Base-by-base conservation (phyloP, 1,139 yeast species). In the Scheffersomyces titani region DNA sequence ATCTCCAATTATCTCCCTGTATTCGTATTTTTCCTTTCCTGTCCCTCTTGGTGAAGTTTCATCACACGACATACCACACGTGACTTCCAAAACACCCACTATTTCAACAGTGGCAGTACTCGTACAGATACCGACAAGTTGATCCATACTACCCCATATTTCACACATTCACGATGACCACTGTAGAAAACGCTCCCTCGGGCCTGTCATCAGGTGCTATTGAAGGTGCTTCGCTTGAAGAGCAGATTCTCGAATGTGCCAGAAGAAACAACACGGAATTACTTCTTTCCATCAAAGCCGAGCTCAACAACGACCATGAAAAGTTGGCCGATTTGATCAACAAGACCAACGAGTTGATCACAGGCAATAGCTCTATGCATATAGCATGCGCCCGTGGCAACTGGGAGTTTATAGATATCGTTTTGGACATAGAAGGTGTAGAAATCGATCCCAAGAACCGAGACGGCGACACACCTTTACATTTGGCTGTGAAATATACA, bases 401-500 rank as follows among this genome's bases (percentile, higher is more conserved):
- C 57, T 90, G 89, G 85, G 98, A 92, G 65, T 91, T 91, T 50
- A 78, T 94, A 68, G 98, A 94, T 68, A 76, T 81, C 52, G 77
- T 94, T 36, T 80, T 94, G 61, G 98, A 94, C 70, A 87, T 89
- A 57, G 97, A 90, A 60, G 98, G 97, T 2, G 93, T 93, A 22
- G 97, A 92, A 65, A 87, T 93, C 49, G 97, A 94, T 69, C 94
- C 97, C 0, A 71, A 75, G 51, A 90, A 90, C 70, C 78, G 87
- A 50, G 89, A 87, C 53, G 92, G 92, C 45, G 93, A 91, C 62
- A 92, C 98, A 1, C 98, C 99, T 11, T 81, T 94, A 63, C 98
- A 94, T 73, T 76, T 84, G 62, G 96, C 97, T 3, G 97, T 89
- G 13, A 84, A 84, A 63, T 92, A 90, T 68, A 80, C 93, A 22